A percentile compares a stretch with the other conserved stretches of the same genome.
These are phyloP conservation scores for Heritiera littoralis DNA, from an alignment of 345 rosid species.

Conservation along the genomic window DNA sequence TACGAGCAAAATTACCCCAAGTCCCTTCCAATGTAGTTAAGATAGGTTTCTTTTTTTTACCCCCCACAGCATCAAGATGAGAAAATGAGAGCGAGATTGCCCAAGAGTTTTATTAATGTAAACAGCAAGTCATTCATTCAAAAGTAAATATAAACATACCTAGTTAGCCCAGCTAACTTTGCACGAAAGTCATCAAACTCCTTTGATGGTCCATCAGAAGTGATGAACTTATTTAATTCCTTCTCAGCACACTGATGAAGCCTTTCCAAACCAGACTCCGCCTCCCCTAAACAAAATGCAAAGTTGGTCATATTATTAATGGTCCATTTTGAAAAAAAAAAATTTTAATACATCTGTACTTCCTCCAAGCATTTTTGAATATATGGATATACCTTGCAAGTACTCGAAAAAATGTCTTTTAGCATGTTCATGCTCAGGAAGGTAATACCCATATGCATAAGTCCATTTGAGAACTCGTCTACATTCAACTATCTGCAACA, in stretches of 20 bases:
- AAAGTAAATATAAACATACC: slow-evolving; percentile 37
- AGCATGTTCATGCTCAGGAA: slow-evolving; percentile 80
- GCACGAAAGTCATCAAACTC: slow-evolving; percentile 90
- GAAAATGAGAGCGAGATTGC: neutral
- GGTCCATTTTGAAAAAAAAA: neutral
- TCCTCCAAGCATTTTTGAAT: neutral
- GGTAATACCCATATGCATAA: slow-evolving; percentile 94
- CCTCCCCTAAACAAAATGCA: slow-evolving; percentile 70
- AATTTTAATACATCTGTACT: neutral
- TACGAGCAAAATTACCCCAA: neutral
- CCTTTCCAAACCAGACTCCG: slow-evolving; percentile 93
- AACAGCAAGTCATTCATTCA: neutral
- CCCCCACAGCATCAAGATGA: neutral
- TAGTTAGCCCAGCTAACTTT: slow-evolving; percentile 87
- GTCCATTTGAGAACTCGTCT: slow-evolving; percentile 98
- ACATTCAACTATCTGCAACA: slow-evolving; percentile 87
- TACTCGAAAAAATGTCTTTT: slow-evolving; percentile 93
- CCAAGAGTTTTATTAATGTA: neutral
- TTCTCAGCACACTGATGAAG: slow-evolving; percentile 98
- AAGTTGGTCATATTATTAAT: slow-evolving; percentile 1
- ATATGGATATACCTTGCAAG: slow-evolving; percentile 67
- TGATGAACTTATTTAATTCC: slow-evolving; percentile 66
- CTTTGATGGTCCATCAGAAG: slow-evolving; percentile 54
- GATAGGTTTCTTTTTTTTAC: neutral
- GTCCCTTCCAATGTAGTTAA: neutral